phyloP scores from a whole-genome alignment of 2,329 filamentous ascomycete genomes.

The Chaetoscypha palmicola region DNA sequence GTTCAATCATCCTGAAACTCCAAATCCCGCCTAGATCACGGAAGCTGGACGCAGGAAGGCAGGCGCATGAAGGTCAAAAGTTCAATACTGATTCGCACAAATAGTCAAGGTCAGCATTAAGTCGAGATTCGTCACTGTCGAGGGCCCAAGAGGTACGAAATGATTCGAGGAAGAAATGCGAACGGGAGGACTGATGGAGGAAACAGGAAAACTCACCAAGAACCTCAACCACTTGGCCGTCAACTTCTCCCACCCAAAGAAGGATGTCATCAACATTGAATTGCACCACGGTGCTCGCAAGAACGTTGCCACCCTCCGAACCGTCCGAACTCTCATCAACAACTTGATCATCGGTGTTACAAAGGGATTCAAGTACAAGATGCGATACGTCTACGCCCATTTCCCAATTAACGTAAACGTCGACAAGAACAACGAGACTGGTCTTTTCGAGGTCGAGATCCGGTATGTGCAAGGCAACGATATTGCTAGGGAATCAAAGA shows the following conservation, averaged over 20 bases:
- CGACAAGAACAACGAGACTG: conserved; percentile 91
- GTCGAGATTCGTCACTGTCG: conserved; percentile 91
- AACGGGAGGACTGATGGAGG: conserved; percentile 29
- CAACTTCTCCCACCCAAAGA: conserved; percentile 84
- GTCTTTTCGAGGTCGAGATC: conserved; percentile 89
- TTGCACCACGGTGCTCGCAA: conserved; percentile 98
- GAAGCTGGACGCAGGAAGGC: background rate
- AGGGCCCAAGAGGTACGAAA: conserved; percentile 80
- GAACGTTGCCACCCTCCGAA: conserved; percentile 95
- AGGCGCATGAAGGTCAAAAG: conserved; percentile 3
- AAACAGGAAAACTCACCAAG: conserved; percentile 88
- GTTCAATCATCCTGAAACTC: conserved; percentile 35
- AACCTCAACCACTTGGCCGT: conserved; percentile 94
- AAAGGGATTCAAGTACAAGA: conserved; percentile 99
- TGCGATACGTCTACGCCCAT: conserved; percentile 99
- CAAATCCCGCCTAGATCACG: background rate
- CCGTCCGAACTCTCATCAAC: conserved; percentile 96
- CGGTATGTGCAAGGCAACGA: conserved; percentile 66
- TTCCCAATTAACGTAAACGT: conserved; percentile 99
- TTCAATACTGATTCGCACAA: conserved; percentile 34
- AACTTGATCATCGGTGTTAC: conserved; percentile 98
- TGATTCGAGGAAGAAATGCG: conserved; percentile 15
- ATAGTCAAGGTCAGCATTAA: conserved; percentile 97
- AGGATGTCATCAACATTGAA: conserved; percentile 88
- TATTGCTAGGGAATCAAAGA: too few relatives aligned